Evolutionary conservation across 2,329 filamentous ascomycete species (phyloP).

Genomic region (Cytospora leucostoma): DNA sequence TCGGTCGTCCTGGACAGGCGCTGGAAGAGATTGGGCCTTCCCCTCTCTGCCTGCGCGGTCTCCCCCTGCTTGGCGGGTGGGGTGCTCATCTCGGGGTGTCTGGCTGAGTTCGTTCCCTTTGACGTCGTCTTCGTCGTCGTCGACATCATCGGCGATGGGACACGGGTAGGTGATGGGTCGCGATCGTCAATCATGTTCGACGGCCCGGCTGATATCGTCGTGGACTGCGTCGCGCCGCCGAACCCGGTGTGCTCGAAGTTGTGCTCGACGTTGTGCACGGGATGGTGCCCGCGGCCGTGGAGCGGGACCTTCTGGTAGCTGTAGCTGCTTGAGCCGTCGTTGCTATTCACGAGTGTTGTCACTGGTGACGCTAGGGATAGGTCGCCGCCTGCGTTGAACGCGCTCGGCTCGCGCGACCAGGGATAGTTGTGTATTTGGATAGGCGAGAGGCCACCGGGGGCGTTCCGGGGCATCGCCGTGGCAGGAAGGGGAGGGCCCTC

Average conservation of each 20-base stretch:
- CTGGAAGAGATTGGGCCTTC: slow-evolving; percentile 27
- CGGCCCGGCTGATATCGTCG: slow-evolving; percentile 18
- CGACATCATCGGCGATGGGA: slow-evolving; percentile 9
- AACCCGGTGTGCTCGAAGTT: slow-evolving; percentile 22
- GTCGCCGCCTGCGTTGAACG: background rate
- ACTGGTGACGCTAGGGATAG: background rate
- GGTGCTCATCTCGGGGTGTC: background rate
- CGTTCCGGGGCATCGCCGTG: slow-evolving; percentile 13
- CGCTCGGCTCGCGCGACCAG: slow-evolving; percentile 22
- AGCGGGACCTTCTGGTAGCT: background rate
- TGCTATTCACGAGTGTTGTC: slow-evolving; percentile 14
- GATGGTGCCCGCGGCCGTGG: background rate
- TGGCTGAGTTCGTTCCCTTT: background rate
- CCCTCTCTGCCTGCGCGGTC: slow-evolving; percentile 8
- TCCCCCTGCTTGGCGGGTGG: background rate
- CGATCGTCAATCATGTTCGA: slow-evolving; percentile 7
- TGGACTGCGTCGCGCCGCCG: slow-evolving; percentile 25
- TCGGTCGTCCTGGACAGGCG: slow-evolving; percentile 15
- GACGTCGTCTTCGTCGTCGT: slow-evolving; percentile 8
- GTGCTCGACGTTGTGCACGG: background rate
- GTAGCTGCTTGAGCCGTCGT: background rate
- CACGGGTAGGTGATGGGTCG: slow-evolving; percentile 10
- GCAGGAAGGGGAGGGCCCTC: slow-evolving; percentile 23
- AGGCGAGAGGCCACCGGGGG: slow-evolving; percentile 11
- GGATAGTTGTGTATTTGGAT: slow-evolving; percentile 26